These are phyloP conservation scores for Ocimum tenuiflorum DNA, from an alignment of 257 asterid species.

Conservation along the genomic window DNA sequence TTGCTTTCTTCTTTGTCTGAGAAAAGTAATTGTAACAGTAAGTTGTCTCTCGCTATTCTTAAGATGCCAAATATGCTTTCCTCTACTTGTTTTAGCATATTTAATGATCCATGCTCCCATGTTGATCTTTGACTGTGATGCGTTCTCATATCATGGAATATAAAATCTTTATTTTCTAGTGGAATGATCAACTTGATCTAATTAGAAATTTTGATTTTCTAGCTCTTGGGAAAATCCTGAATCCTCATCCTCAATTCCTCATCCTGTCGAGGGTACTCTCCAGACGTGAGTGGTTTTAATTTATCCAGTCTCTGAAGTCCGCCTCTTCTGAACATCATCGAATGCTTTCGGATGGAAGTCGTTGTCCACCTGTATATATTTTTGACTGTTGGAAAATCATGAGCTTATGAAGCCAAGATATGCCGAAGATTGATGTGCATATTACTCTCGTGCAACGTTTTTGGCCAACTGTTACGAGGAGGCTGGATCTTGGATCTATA, in stretches of 20 bases:
- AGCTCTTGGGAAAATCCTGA: neutral
- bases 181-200: neutral
- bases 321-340: neutral
- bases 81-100: neutral
- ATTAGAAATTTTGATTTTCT: neutral
- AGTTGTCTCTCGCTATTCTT: neutral
- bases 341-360: neutral
- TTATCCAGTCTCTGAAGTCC: neutral
- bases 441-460: neutral
- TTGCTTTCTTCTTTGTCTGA: too few species aligned
- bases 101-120: too few species aligned
- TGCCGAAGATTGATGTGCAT: constrained; percentile 19
- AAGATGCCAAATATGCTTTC: neutral
- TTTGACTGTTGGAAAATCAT: constrained; percentile 8
- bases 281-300: neutral
- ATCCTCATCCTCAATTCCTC: neutral
- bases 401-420: constrained; percentile 7
- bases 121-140: too few species aligned
- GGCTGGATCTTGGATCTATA: constrained; percentile 13
- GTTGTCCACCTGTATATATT: constrained; percentile 21
- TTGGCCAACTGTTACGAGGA: constrained; percentile 16
- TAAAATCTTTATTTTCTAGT: neutral
- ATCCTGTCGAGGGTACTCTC: neutral
- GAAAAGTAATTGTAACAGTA: neutral
- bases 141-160: too few species aligned